These are phyloP conservation scores for Parascedosporium putredinis DNA, from an alignment of 2,329 filamentous ascomycete species.

Conservation along the genomic window DNA sequence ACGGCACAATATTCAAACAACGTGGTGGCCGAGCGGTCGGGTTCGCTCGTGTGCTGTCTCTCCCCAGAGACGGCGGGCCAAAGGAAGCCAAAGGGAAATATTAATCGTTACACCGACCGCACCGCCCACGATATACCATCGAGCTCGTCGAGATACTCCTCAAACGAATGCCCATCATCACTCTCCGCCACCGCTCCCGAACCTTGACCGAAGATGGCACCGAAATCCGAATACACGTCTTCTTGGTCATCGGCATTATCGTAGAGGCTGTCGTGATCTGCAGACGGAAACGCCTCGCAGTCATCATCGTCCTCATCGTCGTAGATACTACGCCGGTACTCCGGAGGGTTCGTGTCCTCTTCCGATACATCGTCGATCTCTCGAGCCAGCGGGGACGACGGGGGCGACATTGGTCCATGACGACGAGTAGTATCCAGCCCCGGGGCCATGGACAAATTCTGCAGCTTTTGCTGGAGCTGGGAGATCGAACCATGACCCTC, in stretches of 20 bases:
- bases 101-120: constrained; percentile 5
- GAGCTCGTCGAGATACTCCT: constrained; percentile 45
- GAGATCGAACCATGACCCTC: constrained; percentile 18
- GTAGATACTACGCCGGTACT: constrained; percentile 3
- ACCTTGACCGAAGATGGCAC: constrained; percentile 35
- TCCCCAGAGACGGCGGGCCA: neutral
- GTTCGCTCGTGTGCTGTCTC: too few species aligned
- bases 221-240: constrained; percentile 45
- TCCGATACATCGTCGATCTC: neutral
- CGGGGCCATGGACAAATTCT: constrained; percentile 9
- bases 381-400: constrained; percentile 3
- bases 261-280: constrained; percentile 34
- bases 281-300: constrained; percentile 38
- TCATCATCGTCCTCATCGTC: constrained; percentile 27
- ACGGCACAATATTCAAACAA: neutral
- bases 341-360: neutral
- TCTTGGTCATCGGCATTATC: constrained; percentile 31
- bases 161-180: constrained; percentile 30
- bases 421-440: neutral
- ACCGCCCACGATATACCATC: constrained; percentile 41
- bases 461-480: constrained; percentile 21
- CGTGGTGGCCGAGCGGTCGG: too few species aligned
- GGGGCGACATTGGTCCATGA: constrained; percentile 1
- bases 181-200: constrained; percentile 19
- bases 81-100: too few species aligned